Percentiles rank a stretch among this genome's conserved stretches.
phyloP scores from a whole-genome alignment of 306 rosid genomes.

The Fagus sylvatica region DNA sequence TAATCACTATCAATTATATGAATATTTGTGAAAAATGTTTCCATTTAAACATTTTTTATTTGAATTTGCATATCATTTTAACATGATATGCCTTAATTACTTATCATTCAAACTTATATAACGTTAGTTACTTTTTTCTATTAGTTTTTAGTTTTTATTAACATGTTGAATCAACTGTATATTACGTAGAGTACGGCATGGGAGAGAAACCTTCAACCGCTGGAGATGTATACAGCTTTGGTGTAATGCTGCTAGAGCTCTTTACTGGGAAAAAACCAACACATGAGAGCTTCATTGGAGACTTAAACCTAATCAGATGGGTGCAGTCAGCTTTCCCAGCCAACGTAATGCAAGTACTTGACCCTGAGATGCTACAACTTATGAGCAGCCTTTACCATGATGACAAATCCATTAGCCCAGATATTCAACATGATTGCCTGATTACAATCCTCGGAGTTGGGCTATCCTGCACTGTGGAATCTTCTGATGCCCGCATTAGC shows the following conservation, averaged over 20 bases:
- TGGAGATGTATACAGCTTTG: constrained; percentile 80
- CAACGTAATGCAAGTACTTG: constrained; percentile 37
- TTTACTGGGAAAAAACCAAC: constrained; percentile 62
- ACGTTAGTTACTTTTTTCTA: neutral
- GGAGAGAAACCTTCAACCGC: constrained; percentile 57
- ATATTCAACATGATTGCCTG: constrained; percentile 33
- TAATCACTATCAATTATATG: no score
- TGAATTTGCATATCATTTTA: no score
- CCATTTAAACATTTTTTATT: no score
- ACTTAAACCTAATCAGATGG: constrained; percentile 50
- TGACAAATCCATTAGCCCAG: constrained; percentile 21
- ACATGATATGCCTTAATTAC: no score
- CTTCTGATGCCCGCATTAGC: constrained; percentile 51
- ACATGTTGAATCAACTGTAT: neutral
- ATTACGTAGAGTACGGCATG: constrained; percentile 62
- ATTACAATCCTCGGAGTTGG: constrained; percentile 45
- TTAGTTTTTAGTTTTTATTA: neutral
- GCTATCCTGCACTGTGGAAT: constrained; percentile 47
- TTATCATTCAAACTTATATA: no score
- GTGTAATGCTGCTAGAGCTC: constrained; percentile 61
- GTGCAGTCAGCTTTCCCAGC: constrained; percentile 45
- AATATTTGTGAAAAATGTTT: no score
- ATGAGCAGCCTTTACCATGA: neutral
- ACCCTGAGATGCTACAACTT: constrained; percentile 37
- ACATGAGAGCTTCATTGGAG: constrained; percentile 52